Evolutionary conservation across 106 monocot genomes (phyloP), one percentile per base, ranked within the genome.

Genomic region (Dendrobium huoshanense): DNA sequence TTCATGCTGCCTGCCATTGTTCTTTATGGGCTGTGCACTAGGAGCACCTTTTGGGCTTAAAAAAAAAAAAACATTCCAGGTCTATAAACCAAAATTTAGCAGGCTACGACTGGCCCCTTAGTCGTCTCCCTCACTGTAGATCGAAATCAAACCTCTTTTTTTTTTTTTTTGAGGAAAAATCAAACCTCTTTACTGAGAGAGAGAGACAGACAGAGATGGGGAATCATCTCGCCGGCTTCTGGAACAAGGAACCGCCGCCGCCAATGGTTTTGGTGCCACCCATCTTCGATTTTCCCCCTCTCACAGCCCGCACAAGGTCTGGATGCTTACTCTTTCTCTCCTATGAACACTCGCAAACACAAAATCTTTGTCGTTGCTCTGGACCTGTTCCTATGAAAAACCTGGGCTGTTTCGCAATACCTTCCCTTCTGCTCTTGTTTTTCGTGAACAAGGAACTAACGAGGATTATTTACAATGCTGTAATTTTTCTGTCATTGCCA

Each of bases 191-290:
- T 37, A 20, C 8, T 8, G 72, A 72, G 72, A 37, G 33, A 33
- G 72, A 11, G 72, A 44, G 42, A 19, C 16, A 43, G 20, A 1
- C 18, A 45, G 20, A 24, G 45, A 76, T 76, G 76, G 76, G 76
- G 10, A 76, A 76, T 49, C 27, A 27, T 45, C 17, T 75, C 20
- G 43, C 44, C 10, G 45, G 75, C 45, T 75, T 76, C 8, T 76
- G 45, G 72, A 74, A 72, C 75, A 59, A 78, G 67, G 83, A 86
- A 45, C 94, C 92, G 1, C 96, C 94, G 20, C 94, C 92, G 77
- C 90, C 96, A 59, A 80, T 97, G 89, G 94, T 97, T 5, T 89
- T 97, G 29, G 97, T 94, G 61, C 97, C 97, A 20, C 97, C 97
- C 44, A 83, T 94, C 88, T 97, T 97, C 83, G 94, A 97, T 59